Percentiles rank a stretch among this genome's conserved stretches.
These are phyloP conservation scores for Sarocladiaceae sp. DNA, from an alignment of 2,329 filamentous ascomycete species.

Conservation along the genomic window DNA sequence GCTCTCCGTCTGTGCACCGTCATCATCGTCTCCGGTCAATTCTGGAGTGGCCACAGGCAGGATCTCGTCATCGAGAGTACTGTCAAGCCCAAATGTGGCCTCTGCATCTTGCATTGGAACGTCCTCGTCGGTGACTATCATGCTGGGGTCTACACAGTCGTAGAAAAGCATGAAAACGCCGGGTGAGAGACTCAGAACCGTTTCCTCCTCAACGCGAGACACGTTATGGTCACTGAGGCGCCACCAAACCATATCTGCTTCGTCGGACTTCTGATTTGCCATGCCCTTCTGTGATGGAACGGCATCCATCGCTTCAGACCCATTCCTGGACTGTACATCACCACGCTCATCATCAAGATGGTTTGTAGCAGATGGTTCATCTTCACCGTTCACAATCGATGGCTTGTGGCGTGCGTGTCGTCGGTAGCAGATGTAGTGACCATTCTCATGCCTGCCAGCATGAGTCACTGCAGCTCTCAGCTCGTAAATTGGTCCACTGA, in stretches of 20 bases:
- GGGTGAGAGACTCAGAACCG: conserved; percentile 64
- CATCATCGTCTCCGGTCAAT: conserved; percentile 1
- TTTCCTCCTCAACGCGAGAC: conserved; percentile 64
- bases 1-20: not conserved
- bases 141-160: conserved; percentile 61
- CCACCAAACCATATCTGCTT: conserved; percentile 69
- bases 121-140: conserved; percentile 32
- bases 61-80: not conserved
- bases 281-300: not conserved
- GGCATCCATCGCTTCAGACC: not conserved
- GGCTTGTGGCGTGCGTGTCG: conserved; percentile 43
- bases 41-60: conserved; percentile 2
- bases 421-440: conserved; percentile 90
- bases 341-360: not conserved
- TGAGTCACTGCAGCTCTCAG: conserved; percentile 84
- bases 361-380: not conserved
- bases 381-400: conserved; percentile 23
- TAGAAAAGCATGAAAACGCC: conserved; percentile 98
- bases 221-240: conserved; percentile 87
- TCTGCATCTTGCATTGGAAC: conserved; percentile 12
- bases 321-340: conserved; percentile 7
- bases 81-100: not conserved
- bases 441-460: conserved; percentile 87
- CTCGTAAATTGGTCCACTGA: conserved; percentile 63
- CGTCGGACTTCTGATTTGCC: conserved; percentile 12